Percentiles rank a stretch among this genome's conserved stretches.
Evolutionary conservation across 768 basidiomycete species (phyloP).

Genomic region (Trametes sanguinea): DNA sequence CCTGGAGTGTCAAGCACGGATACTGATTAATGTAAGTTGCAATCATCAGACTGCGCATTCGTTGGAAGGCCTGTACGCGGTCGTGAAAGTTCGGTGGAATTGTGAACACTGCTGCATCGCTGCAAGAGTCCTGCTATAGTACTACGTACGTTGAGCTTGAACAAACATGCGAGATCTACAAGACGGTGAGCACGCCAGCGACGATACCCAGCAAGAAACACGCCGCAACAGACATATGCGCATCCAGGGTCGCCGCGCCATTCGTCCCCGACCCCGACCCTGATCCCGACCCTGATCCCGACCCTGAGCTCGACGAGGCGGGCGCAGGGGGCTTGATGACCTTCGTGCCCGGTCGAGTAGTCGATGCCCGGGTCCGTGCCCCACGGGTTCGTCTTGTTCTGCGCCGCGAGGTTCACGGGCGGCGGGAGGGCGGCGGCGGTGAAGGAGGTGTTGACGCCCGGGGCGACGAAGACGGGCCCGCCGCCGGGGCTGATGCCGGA

Average conservation of each 20-base stretch:
- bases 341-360: conserved; percentile 23
- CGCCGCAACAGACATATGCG: background rate
- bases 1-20: too few species aligned
- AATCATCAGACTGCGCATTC: too few species aligned
- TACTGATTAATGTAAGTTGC: too few species aligned
- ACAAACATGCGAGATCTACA: background rate
- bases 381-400: conserved; percentile 30
- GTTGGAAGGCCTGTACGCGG: too few species aligned
- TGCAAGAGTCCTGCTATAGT: too few species aligned
- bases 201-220: conserved; percentile 7
- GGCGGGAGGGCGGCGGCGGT: conserved; percentile 37
- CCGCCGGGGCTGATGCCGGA: conserved; percentile 44
- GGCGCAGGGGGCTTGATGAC: conserved; percentile 11
- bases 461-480: conserved; percentile 42
- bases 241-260: background rate
- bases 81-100: too few species aligned
- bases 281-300: background rate
- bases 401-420: conserved; percentile 44
- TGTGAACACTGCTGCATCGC: too few species aligned
- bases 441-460: conserved; percentile 37
- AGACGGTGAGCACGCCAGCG: background rate
- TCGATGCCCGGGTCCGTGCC: conserved; percentile 21
- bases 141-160: too few species aligned
- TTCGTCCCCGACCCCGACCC: background rate
- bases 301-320: background rate